phyloP scores from a whole-genome alignment of 768 basidiomycete species.

The Suillus occidentalis region DNA sequence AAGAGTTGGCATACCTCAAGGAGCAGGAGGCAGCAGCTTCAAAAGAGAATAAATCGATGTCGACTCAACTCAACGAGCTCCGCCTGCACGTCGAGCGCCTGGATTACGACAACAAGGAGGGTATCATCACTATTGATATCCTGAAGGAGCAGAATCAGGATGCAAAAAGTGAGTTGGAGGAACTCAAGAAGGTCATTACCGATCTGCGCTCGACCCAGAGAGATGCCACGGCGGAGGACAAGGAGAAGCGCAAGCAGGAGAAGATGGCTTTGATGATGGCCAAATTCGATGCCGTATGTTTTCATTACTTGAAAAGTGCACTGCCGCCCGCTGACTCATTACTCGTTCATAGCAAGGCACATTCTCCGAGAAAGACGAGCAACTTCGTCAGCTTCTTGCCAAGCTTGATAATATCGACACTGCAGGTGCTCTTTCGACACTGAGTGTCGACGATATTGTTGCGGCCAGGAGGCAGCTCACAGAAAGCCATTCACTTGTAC shows the following conservation, averaged over 20 bases:
- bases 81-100: constrained; percentile 88
- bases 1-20: constrained; percentile 87
- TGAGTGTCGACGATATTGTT: constrained; percentile 77
- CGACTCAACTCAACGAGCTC: constrained; percentile 89
- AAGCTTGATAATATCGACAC: constrained; percentile 85
- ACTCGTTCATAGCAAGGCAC: constrained; percentile 67
- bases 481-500: constrained; percentile 81
- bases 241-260: constrained; percentile 98
- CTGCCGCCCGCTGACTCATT: constrained; percentile 14
- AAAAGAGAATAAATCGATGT: constrained; percentile 94
- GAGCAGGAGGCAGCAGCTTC: constrained; percentile 83
- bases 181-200: constrained; percentile 74
- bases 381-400: constrained; percentile 77
- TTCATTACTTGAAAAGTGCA: constrained; percentile 1
- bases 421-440: constrained; percentile 47
- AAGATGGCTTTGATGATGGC: constrained; percentile 99
- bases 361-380: constrained; percentile 94
- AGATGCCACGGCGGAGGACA: constrained; percentile 89
- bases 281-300: constrained; percentile 88
- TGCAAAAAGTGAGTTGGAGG: constrained; percentile 84
- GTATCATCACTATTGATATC: constrained; percentile 88
- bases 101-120: constrained; percentile 95
- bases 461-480: constrained; percentile 84
- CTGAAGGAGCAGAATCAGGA: constrained; percentile 94
- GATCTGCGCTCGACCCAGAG: constrained; percentile 82